These are phyloP conservation scores for Chalciporus pseudorubinellus DNA, from an alignment of 768 basidiomycete species.

Conservation along the genomic window DNA sequence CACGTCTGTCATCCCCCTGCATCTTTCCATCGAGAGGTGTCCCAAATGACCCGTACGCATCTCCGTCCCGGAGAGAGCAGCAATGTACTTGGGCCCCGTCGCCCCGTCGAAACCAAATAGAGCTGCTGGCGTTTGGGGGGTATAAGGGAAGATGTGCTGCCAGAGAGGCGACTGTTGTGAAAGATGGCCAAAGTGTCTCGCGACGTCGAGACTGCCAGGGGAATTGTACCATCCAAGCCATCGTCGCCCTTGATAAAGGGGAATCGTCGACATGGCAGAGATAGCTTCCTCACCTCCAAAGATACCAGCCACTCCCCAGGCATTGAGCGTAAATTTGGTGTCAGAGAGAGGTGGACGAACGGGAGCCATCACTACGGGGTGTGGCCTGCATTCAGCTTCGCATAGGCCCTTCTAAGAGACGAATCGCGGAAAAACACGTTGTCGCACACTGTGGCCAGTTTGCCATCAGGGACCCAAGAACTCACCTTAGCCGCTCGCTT, in stretches of 20 bases:
- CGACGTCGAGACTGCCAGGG: conserved; percentile 31
- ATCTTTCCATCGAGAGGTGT: conserved; percentile 20
- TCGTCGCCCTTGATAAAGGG: conserved; percentile 25
- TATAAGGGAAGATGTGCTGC: conserved; percentile 25
- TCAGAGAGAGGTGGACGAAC: conserved; percentile 10
- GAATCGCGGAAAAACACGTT: no score
- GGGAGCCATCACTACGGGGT: conserved; percentile 14
- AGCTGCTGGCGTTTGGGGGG: conserved; percentile 16
- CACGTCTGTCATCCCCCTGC: conserved; percentile 8
- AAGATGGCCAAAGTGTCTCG: conserved; percentile 28
- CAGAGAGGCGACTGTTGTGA: conserved; percentile 24
- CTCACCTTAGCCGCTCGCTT: no score
- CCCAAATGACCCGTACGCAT: conserved; percentile 32
- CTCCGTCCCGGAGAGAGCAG: conserved; percentile 24
- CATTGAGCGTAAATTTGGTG: conserved; percentile 22
- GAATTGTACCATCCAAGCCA: conserved; percentile 38
- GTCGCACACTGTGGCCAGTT: no score
- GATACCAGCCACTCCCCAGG: conserved; percentile 34
- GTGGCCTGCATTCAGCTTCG: no score
- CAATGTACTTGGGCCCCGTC: conserved; percentile 27
- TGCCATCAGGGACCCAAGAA: no score
- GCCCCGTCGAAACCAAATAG: conserved; percentile 27
- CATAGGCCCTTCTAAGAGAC: no score
- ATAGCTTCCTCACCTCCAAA: conserved; percentile 35
- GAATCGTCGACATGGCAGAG: conserved; percentile 30